phyloP scores from a whole-genome alignment of 2,329 filamentous ascomycete genomes.

The Fusarium sp. region DNA sequence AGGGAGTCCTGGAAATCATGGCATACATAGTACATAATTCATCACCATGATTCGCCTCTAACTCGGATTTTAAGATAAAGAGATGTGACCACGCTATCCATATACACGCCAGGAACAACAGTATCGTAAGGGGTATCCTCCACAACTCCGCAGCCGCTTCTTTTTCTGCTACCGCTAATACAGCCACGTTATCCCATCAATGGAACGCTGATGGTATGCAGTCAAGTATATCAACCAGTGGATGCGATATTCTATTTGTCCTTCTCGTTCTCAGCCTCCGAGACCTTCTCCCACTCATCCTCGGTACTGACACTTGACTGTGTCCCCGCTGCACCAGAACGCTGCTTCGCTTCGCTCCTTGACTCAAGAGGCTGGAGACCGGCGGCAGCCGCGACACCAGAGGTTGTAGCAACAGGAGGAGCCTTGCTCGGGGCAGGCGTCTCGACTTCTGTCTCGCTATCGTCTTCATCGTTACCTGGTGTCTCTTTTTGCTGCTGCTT shows the following conservation, averaged over 20 bases:
- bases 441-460: constrained; percentile 60
- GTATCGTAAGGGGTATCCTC: constrained; percentile 48
- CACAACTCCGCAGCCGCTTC: constrained; percentile 34
- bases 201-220: constrained; percentile 1
- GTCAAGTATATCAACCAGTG: not conserved
- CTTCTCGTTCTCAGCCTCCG: constrained; percentile 75
- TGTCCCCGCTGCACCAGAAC: constrained; percentile 59
- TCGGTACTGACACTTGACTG: constrained; percentile 81
- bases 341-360: constrained; percentile 64
- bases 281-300: constrained; percentile 98
- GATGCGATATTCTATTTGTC: constrained; percentile 57
- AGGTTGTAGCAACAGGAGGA: constrained; percentile 34
- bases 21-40: constrained; percentile 7
- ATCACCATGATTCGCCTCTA: constrained; percentile 25
- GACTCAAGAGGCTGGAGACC: constrained; percentile 61
- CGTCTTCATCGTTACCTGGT: constrained; percentile 47
- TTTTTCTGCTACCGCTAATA: constrained; percentile 15
- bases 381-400: constrained; percentile 45
- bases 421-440: constrained; percentile 38
- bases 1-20: constrained; percentile 1
- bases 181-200: constrained; percentile 8
- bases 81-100: constrained; percentile 40
- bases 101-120: constrained; percentile 44
- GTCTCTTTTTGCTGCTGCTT: constrained; percentile 41
- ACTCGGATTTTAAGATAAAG: constrained; percentile 13